Evolutionary conservation across 176 grass and related monocot genomes (phyloP), one percentile per base, ranked within the genome.

Genomic region (Puccinellia tenuiflora): DNA sequence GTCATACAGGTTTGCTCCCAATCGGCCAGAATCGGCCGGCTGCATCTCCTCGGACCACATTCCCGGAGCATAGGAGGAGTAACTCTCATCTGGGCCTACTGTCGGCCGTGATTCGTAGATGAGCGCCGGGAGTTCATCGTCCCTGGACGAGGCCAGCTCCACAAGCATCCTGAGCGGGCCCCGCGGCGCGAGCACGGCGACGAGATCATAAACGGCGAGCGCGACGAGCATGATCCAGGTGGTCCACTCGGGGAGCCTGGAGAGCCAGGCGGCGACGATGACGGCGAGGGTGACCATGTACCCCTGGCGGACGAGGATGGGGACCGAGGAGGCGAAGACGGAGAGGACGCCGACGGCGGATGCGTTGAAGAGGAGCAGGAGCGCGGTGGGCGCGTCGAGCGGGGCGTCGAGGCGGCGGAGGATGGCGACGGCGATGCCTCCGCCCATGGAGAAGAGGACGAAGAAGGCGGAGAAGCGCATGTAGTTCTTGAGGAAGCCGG

Each of bases 381-480:
- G 64, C 37, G 57, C 84, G 40, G 92, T 88, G 45, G 78, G 61
- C 47, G 93, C 96, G 60, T 99, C 96, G 18, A 99, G 83, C 15
- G 93, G 96, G 16, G 86, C 68, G 57, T 26, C 77, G 46, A 96
- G 25, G 76, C 79, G 91, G 63, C 90, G 89, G 63, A 99, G 91
- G 38, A 93, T 38, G 50, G 87, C 77, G 42, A 85, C 76, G 59
- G 84, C 76, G 80, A 99, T 90, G 73, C 87, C 79, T 13, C 96
- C 96, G 43, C 92, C 96, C 96, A 99, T 96, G 82, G 93, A 93
- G 85, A 90, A 86, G 61, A 99, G 83, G 69, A 99, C 91, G 87
- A 99, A 96, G 89, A 99, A 99, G 73, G 93, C 91, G 29, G 96
- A 99, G 83, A 96, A 93, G 26, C 96, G 92, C 86, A 96, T 88